Conservation (phyloP, 108 stramenopile genomes). For the Pseudonitzschia pungens region DNA sequence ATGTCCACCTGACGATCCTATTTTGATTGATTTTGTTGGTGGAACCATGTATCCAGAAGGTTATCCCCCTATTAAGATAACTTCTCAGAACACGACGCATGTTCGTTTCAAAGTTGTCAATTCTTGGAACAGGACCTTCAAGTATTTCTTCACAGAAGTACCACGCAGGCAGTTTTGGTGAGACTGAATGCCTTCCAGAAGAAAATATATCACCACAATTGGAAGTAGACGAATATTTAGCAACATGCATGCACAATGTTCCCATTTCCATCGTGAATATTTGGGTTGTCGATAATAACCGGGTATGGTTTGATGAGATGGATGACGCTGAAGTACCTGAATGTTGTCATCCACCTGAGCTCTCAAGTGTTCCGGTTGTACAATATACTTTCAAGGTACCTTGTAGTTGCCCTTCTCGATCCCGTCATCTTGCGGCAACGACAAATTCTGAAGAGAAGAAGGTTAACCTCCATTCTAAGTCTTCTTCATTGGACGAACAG, state of each 20-base stretch:
- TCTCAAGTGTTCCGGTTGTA: slow-evolving; percentile 3
- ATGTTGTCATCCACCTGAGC: slow-evolving; percentile 25
- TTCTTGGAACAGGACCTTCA: slow-evolving; percentile 11
- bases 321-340: slow-evolving; percentile 27
- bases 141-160: slow-evolving; percentile 15
- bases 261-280: slow-evolving; percentile 29
- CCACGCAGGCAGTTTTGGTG: slow-evolving; percentile 8
- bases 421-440: not conserved
- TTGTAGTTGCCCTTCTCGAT: slow-evolving; percentile 19
- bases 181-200: slow-evolving; percentile 24
- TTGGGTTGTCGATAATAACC: slow-evolving; percentile 17
- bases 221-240: slow-evolving; percentile 21
- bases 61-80: slow-evolving; percentile 23
- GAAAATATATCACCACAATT: slow-evolving; percentile 1
- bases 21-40: slow-evolving; percentile 8
- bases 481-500: too few relatives aligned
- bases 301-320: not conserved
- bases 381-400: slow-evolving; percentile 30
- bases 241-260: slow-evolving; percentile 31
- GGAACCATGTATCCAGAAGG: not conserved
- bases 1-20: not conserved
- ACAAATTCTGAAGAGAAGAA: not conserved
- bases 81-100: slow-evolving; percentile 12
- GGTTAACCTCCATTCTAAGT: not conserved
- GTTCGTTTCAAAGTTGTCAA: slow-evolving; percentile 22